Evolutionary conservation across 495 filamentous ascomycete species (phyloP).

Genomic region (Hypoxylon cercidicola): DNA sequence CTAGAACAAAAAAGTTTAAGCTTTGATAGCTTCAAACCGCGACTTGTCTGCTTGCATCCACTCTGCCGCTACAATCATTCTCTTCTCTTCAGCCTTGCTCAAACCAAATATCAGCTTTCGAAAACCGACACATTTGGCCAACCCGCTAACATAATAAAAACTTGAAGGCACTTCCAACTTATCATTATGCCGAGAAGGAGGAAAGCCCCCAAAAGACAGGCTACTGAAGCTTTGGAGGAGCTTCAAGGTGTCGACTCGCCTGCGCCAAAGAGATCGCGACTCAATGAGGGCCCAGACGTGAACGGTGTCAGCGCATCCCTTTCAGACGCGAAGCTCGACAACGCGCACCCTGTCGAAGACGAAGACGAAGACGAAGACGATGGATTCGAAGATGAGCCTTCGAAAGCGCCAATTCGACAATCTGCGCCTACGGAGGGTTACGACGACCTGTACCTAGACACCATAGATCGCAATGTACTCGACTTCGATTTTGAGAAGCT

Average conservation of each 20-base stretch:
- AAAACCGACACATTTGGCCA: neutral
- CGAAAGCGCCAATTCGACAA: conserved; percentile 68
- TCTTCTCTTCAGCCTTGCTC: conserved; percentile 13
- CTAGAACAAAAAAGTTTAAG: neutral
- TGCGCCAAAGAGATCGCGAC: conserved; percentile 77
- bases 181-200: conserved; percentile 67
- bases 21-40: conserved; percentile 37
- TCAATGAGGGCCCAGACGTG: conserved; percentile 64
- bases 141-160: neutral
- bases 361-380: conserved; percentile 53
- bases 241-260: conserved; percentile 69
- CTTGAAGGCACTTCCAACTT: neutral
- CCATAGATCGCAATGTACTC: conserved; percentile 86
- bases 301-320: conserved; percentile 45
- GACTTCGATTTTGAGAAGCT: conserved; percentile 99
- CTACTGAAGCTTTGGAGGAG: conserved; percentile 79
- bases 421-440: conserved; percentile 86
- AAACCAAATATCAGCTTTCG: neutral
- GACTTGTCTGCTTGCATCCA: conserved; percentile 13
- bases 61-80: no score
- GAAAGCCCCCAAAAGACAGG: conserved; percentile 65
- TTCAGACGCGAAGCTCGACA: conserved; percentile 52
- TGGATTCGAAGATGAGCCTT: conserved; percentile 57
- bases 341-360: conserved; percentile 50
- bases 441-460: conserved; percentile 96